A percentile compares a stretch with the other conserved stretches of the same genome.
Evolutionary conservation across 164 flowering plant genomes (phyloP).

Genomic region (Pachysandra terminalis): DNA sequence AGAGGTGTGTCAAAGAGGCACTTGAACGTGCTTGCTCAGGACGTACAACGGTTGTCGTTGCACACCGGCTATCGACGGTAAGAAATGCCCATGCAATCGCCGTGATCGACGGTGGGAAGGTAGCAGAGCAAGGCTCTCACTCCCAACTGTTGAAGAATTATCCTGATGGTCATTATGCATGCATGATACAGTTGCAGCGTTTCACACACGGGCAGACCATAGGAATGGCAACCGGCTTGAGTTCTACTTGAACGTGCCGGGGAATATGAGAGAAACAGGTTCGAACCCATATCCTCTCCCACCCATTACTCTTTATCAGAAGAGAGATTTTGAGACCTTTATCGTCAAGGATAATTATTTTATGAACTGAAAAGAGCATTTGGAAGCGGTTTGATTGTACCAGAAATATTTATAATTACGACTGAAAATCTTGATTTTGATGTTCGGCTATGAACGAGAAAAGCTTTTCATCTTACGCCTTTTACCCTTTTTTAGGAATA

Average conservation of each 20-base stretch:
- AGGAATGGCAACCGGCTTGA: conserved; percentile 50
- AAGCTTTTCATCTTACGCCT: too few relatives aligned
- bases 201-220: conserved; percentile 63
- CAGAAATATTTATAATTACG: too few relatives aligned
- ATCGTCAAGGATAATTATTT: too few relatives aligned
- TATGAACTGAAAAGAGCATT: too few relatives aligned
- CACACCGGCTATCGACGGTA: conserved; percentile 86
- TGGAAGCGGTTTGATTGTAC: too few relatives aligned
- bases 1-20: conserved; percentile 82
- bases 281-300: too few relatives aligned
- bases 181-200: conserved; percentile 90
- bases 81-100: conserved; percentile 85
- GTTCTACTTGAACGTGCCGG: conserved; percentile 41
- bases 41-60: conserved; percentile 79
- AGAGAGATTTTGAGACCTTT: too few relatives aligned
- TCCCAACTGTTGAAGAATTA: conserved; percentile 73
- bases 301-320: too few relatives aligned
- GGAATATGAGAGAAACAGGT: conserved; percentile 27
- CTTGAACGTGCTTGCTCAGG: conserved; percentile 76
- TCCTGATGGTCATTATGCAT: conserved; percentile 85
- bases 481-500: too few relatives aligned
- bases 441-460: too few relatives aligned
- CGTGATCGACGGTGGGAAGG: conserved; percentile 93
- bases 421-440: too few relatives aligned
- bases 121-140: conserved; percentile 92